Evolutionary conservation across 768 basidiomycete species (phyloP).

Genomic region (Myochromella boudieri): DNA sequence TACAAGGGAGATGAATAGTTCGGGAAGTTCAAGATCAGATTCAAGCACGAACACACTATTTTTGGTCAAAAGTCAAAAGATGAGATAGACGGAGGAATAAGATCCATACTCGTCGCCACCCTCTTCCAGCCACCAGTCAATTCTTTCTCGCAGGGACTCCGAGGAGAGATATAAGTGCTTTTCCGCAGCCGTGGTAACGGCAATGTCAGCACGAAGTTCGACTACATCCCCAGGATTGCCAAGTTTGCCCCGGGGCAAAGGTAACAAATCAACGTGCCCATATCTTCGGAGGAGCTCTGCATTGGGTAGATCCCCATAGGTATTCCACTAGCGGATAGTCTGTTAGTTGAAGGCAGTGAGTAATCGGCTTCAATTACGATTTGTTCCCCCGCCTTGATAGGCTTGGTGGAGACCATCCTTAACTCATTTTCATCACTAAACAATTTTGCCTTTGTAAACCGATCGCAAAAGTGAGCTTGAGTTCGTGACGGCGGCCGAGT

Average conservation of each 20-base stretch:
- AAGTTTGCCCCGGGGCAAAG: slow-evolving; percentile 41
- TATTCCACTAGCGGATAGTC: slow-evolving; percentile 71
- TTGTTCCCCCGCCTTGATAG: slow-evolving; percentile 77
- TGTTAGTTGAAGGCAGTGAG: slow-evolving; percentile 7
- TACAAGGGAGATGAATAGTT: slow-evolving; percentile 61
- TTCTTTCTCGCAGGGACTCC: slow-evolving; percentile 50
- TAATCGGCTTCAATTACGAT: slow-evolving; percentile 58
- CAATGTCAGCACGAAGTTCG: slow-evolving; percentile 72
- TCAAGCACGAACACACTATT: slow-evolving; percentile 58
- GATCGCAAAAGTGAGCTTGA: slow-evolving; percentile 7
- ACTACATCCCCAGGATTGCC: slow-evolving; percentile 84
- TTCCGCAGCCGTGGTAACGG: slow-evolving; percentile 42
- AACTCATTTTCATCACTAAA: slow-evolving; percentile 74
- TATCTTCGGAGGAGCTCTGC: slow-evolving; percentile 92
- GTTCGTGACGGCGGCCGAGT: slow-evolving; percentile 1
- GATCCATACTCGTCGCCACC: slow-evolving; percentile 81
- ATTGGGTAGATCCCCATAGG: slow-evolving; percentile 92
- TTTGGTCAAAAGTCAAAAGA: not conserved
- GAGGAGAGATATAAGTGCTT: slow-evolving; percentile 17
- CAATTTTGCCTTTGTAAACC: slow-evolving; percentile 65
- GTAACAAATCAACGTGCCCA: slow-evolving; percentile 85
- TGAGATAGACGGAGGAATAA: slow-evolving; percentile 3
- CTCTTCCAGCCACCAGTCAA: slow-evolving; percentile 93
- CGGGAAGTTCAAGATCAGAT: slow-evolving; percentile 49
- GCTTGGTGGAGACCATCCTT: slow-evolving; percentile 78